Percentiles rank a stretch among this genome's conserved stretches.
phyloP scores from a whole-genome alignment of 164 flowering plant genomes.

The Nymphaea thermarum region DNA sequence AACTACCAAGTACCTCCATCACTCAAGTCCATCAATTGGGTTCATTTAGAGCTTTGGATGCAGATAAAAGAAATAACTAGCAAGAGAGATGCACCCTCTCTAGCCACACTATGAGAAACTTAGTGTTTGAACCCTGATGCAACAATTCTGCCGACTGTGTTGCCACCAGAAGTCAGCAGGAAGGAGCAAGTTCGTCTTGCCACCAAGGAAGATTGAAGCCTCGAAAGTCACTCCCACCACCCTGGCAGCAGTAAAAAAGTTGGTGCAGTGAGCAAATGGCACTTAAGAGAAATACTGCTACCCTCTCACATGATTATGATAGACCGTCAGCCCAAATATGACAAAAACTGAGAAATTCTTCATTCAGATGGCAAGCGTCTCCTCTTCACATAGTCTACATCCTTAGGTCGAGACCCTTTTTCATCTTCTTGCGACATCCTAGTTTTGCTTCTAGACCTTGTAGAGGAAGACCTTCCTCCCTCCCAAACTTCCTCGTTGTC shows the following conservation, averaged over 20 bases:
- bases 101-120: not conserved
- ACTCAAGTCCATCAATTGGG: not conserved
- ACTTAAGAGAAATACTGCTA: too few relatives aligned
- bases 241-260: not conserved
- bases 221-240: not conserved
- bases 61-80: not conserved
- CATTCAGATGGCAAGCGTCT: slow-evolving; percentile 65
- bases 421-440: slow-evolving; percentile 49
- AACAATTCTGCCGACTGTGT: not conserved
- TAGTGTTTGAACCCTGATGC: not conserved
- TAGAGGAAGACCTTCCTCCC: slow-evolving; percentile 63
- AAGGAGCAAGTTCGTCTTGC: not conserved
- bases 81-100: not conserved
- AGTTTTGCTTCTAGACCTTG: slow-evolving; percentile 68
- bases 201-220: not conserved
- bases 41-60: not conserved
- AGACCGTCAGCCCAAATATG: not conserved
- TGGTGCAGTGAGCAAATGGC: not conserved
- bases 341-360: slow-evolving; percentile 1
- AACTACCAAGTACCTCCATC: not conserved
- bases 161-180: not conserved
- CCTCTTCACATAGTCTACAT: slow-evolving; percentile 77
- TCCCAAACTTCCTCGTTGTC: slow-evolving; percentile 22
- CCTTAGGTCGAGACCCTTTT: slow-evolving; percentile 64
- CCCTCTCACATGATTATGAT: too few relatives aligned